These are phyloP conservation scores for Cicer yamashitae DNA, from an alignment of 306 rosid species.

Conservation along the genomic window DNA sequence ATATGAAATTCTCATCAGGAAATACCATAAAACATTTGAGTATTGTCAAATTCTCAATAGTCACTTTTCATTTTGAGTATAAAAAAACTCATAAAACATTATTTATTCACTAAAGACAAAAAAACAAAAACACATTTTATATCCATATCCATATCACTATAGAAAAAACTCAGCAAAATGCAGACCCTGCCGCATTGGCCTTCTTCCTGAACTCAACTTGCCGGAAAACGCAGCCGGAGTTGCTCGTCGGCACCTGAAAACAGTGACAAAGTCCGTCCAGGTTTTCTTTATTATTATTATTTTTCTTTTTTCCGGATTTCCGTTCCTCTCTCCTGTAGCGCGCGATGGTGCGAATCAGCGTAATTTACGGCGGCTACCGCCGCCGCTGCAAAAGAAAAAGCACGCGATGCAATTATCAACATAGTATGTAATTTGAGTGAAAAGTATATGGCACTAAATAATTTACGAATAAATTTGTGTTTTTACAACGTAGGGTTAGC, in stretches of 20 bases:
- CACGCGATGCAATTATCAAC: background rate
- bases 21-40: too few species aligned
- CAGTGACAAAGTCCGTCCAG: background rate
- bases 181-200: background rate
- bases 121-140: too few species aligned
- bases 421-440: constrained; percentile 38
- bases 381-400: background rate
- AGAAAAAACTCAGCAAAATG: background rate
- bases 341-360: background rate
- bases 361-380: background rate
- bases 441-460: too few species aligned
- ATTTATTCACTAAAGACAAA: too few species aligned
- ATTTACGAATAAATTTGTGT: too few species aligned
- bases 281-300: background rate
- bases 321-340: background rate
- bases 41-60: too few species aligned
- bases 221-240: constrained; percentile 12
- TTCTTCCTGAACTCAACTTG: background rate
- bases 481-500: constrained; percentile 19
- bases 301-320: background rate
- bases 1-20: too few species aligned
- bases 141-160: too few species aligned
- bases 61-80: too few species aligned
- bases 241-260: background rate
- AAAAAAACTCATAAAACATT: too few species aligned